phyloP scores from a whole-genome alignment of 371 early-diverging fungal species.

The Phascolomyces articulosus region DNA sequence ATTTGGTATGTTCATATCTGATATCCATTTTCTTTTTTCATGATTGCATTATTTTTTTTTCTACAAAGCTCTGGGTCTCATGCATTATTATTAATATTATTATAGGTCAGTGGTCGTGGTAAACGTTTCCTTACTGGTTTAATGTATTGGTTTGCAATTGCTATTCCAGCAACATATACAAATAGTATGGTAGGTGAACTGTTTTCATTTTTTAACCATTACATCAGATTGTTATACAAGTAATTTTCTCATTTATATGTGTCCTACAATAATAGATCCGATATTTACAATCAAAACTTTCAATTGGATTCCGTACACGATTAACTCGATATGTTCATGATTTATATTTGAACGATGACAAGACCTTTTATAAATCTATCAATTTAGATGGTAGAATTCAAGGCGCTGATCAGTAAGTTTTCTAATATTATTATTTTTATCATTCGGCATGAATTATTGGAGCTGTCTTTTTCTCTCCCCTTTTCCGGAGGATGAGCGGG shows the following conservation, averaged over 20 bases:
- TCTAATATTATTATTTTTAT: not conserved
- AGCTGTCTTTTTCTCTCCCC: no score
- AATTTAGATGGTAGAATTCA: slow-evolving; percentile 86
- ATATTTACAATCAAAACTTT: slow-evolving; percentile 90
- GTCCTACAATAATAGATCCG: slow-evolving; percentile 55
- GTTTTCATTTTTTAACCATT: not conserved
- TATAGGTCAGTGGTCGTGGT: slow-evolving; percentile 44
- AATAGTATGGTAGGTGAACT: slow-evolving; percentile 87
- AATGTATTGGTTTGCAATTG: slow-evolving; percentile 94
- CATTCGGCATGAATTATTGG: slow-evolving; percentile 1
- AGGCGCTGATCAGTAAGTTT: slow-evolving; percentile 80
- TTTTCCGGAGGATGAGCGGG: no score
- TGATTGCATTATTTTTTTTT: no score
- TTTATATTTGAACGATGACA: slow-evolving; percentile 73
- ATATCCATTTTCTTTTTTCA: no score
- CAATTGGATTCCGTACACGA: slow-evolving; percentile 86
- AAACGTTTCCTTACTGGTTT: slow-evolving; percentile 53
- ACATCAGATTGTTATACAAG: no score
- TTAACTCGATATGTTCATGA: slow-evolving; percentile 82
- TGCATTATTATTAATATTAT: not conserved
- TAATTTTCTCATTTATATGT: not conserved
- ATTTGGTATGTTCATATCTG: slow-evolving; percentile 87
- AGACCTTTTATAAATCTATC: slow-evolving; percentile 82
- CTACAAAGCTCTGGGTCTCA: no score
- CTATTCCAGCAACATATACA: slow-evolving; percentile 96